phyloP scores from a whole-genome alignment of 495 filamentous ascomycete species.

The Aspergillus panamensis region DNA sequence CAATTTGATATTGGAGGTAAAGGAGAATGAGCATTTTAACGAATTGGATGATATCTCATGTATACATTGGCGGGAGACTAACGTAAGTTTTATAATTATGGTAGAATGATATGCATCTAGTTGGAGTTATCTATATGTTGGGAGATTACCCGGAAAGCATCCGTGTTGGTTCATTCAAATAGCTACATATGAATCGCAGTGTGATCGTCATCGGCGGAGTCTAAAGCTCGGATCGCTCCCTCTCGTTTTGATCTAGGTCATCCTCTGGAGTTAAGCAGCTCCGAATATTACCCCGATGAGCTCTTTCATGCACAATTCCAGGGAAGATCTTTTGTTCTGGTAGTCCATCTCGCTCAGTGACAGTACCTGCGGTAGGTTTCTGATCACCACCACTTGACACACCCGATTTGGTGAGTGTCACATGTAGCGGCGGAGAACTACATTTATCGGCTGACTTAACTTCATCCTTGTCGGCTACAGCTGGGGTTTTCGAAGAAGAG shows the following conservation, averaged over 20 bases:
- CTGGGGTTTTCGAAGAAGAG: background rate
- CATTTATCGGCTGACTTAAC: background rate
- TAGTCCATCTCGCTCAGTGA: slow-evolving; percentile 44
- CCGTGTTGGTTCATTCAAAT: no score
- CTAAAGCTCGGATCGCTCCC: background rate
- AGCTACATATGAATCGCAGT: no score
- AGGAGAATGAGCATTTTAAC: background rate
- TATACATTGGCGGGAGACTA: no score
- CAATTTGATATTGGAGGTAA: slow-evolving; percentile 45
- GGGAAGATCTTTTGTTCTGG: slow-evolving; percentile 70
- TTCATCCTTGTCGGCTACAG: background rate
- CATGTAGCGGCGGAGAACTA: background rate
- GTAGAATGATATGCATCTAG: no score
- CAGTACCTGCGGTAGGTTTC: slow-evolving; percentile 25
- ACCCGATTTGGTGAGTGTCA: slow-evolving; percentile 18
- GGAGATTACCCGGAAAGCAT: no score
- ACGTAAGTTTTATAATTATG: no score
- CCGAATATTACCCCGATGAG: slow-evolving; percentile 45
- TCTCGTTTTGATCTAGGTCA: background rate
- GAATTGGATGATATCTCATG: no score
- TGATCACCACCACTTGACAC: slow-evolving; percentile 15
- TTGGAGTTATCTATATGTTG: no score
- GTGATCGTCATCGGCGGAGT: no score
- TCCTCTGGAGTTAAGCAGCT: slow-evolving; percentile 3
- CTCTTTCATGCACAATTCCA: slow-evolving; percentile 61